These are phyloP conservation scores for Acanthamoeba healyi DNA, from an alignment of 208 protist species.

Conservation along the genomic window DNA sequence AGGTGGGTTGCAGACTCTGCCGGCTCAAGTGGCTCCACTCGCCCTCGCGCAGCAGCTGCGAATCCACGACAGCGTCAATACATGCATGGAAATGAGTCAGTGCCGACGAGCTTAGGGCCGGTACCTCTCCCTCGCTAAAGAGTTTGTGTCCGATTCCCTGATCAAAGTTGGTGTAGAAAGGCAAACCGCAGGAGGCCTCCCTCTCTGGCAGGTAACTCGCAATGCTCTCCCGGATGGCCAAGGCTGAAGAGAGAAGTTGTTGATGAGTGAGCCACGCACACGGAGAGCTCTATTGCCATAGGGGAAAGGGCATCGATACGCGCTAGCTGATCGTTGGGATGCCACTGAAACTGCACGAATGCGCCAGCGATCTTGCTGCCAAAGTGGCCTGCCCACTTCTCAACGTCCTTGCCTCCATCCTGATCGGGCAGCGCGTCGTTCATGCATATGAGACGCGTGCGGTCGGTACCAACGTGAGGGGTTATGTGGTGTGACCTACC, in stretches of 20 bases:
- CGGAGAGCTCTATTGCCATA: not conserved
- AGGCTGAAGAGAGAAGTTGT: too few relatives aligned
- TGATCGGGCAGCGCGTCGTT: too few relatives aligned
- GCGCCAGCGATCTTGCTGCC: slow-evolving; percentile 62
- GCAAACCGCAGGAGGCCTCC: not conserved
- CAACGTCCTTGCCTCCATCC: slow-evolving; percentile 72
- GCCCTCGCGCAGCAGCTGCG: slow-evolving; percentile 61
- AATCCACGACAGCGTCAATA: too few relatives aligned
- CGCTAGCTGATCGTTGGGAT: not conserved
- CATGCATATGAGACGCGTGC: too few relatives aligned
- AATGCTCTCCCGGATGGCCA: slow-evolving; percentile 36
- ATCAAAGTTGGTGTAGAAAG: slow-evolving; percentile 64
- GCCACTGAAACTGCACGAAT: slow-evolving; percentile 27
- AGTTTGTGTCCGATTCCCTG: slow-evolving; percentile 43
- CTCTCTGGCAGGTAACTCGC: slow-evolving; percentile 37
- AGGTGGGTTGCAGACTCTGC: slow-evolving; percentile 56
- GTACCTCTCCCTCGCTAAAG: slow-evolving; percentile 35
- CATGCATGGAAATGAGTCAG: too few relatives aligned
- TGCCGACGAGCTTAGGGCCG: too few relatives aligned
- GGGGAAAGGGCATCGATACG: not conserved
- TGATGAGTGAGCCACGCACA: too few relatives aligned
- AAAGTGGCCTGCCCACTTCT: slow-evolving; percentile 75
- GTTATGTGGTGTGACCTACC: too few relatives aligned
- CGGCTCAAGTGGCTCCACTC: slow-evolving; percentile 46
- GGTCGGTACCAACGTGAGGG: too few relatives aligned